These are phyloP conservation scores for Gossypium herbaceum DNA, from an alignment of 345 rosid species.

Conservation along the genomic window DNA sequence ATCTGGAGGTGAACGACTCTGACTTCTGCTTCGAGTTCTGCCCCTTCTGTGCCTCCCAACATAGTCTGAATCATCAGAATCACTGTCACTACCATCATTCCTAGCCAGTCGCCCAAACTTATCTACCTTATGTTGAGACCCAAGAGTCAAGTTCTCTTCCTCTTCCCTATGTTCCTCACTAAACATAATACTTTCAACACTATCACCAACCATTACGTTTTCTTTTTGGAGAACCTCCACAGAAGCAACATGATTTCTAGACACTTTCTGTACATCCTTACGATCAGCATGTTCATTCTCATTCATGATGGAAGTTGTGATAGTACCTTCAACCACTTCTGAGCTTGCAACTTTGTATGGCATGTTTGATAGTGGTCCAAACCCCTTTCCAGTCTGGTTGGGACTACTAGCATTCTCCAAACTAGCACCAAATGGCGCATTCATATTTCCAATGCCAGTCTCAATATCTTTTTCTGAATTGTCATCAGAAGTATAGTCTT, in stretches of 20 bases:
- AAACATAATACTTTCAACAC: constrained; percentile 19
- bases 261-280: constrained; percentile 13
- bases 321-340: constrained; percentile 20
- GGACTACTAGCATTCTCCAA: constrained; percentile 13
- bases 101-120: constrained; percentile 55
- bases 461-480: constrained; percentile 33
- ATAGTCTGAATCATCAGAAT: constrained; percentile 42
- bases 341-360: constrained; percentile 13
- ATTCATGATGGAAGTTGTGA: constrained; percentile 12
- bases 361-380: constrained; percentile 16
- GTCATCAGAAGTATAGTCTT: constrained; percentile 50
- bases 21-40: constrained; percentile 34
- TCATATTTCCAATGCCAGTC: constrained; percentile 1
- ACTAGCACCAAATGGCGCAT: constrained; percentile 18
- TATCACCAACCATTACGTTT: constrained; percentile 19
- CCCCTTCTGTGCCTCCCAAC: constrained; percentile 33
- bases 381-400: constrained; percentile 20
- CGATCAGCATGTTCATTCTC: constrained; percentile 21
- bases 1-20: constrained; percentile 39
- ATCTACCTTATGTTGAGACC: constrained; percentile 41
- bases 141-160: constrained; percentile 22
- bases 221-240: constrained; percentile 22
- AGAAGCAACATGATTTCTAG: constrained; percentile 18
- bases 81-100: constrained; percentile 55
- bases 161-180: constrained; percentile 26